Evolutionary conservation across 345 rosid genomes (phyloP), one percentile per base, ranked within the genome.

Genomic region (Zanthoxylum bungeanum): DNA sequence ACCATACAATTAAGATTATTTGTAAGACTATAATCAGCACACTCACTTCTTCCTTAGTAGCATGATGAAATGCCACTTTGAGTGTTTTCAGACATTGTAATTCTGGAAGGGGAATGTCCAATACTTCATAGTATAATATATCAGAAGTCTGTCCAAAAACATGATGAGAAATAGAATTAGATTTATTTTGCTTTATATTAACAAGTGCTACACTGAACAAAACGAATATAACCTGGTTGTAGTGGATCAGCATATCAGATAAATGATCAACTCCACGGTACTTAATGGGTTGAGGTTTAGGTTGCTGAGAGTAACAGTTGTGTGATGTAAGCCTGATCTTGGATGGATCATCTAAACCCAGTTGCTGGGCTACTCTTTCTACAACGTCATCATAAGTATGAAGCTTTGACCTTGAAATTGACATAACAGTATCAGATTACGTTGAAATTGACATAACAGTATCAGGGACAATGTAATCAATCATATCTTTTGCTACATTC

Each of bases 81-180:
- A 93, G 83, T 70, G 90, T 93, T 76, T 95, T 95, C 77, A 93
- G 73, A 75, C 92, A 87, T 86, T 93, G 96, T 76, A 95, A 81
- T 73, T 95, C 96, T 51, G 99, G 98, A 56, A 95, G 94, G 69
- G 99, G 99, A 75, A 93, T 88, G 82, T 95, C 99, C 75, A 95
- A 81, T 39, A 88, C 92, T 87, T 95, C 99, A 71, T 89, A 95
- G 76, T 95, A 95, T 85, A 95, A 79, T 71, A 93, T 89, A 83
- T 93, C 96, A 66, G 96, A 87, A 14, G 89, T 83, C 99, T 92
- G 93, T 56, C 24, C 60, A 9, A 73, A 77, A 36, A 77, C 67
- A 60, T 44, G 66, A 39, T 5, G 39, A 70, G 17, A 47, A 50
- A 7, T 50, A 69, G 60, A 71, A 72, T 62, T 69, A 74, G 73